phyloP scores from a whole-genome alignment of 805 yeast genomes.

The Saccharomycopsis fermentans region DNA sequence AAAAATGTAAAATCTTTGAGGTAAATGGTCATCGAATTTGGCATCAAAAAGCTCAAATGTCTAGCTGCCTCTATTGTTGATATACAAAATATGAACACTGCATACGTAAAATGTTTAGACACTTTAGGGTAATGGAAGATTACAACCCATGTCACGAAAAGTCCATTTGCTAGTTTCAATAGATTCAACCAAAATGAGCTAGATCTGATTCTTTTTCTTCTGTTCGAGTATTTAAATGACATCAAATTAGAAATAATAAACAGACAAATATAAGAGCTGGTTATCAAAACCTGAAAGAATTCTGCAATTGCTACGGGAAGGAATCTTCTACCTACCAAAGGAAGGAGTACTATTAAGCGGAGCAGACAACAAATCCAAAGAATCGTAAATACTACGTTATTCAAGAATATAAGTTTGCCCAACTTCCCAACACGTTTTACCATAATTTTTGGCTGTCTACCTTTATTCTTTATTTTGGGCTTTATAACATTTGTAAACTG shows the following conservation, averaged over 20 bases:
- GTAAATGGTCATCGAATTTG: neutral
- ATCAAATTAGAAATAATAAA: neutral
- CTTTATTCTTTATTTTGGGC: no score
- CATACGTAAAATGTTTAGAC: constrained; percentile 13
- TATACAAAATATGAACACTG: constrained; percentile 9
- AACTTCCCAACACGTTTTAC: constrained; percentile 1
- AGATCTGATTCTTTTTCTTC: neutral
- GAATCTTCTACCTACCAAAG: constrained; percentile 54
- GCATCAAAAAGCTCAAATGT: constrained; percentile 9
- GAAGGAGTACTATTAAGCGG: constrained; percentile 43
- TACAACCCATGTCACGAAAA: constrained; percentile 13
- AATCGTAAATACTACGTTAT: constrained; percentile 27
- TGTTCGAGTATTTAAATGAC: neutral
- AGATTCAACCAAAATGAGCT: constrained; percentile 1
- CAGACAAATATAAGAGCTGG: constrained; percentile 7
- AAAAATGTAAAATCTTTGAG: constrained; percentile 5
- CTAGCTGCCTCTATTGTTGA: constrained; percentile 8
- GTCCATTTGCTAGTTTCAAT: constrained; percentile 4
- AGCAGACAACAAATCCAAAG: constrained; percentile 40
- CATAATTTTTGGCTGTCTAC: neutral
- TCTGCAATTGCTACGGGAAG: constrained; percentile 67
- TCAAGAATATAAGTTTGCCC: constrained; percentile 15
- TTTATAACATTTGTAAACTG: neutral
- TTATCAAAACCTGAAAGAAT: constrained; percentile 31
- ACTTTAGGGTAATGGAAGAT: constrained; percentile 16